Percentiles rank a stretch among this genome's conserved stretches.
Conservation (phyloP, 169 alveolate genomes). For the Cryptosporidium ubiquitum region DNA sequence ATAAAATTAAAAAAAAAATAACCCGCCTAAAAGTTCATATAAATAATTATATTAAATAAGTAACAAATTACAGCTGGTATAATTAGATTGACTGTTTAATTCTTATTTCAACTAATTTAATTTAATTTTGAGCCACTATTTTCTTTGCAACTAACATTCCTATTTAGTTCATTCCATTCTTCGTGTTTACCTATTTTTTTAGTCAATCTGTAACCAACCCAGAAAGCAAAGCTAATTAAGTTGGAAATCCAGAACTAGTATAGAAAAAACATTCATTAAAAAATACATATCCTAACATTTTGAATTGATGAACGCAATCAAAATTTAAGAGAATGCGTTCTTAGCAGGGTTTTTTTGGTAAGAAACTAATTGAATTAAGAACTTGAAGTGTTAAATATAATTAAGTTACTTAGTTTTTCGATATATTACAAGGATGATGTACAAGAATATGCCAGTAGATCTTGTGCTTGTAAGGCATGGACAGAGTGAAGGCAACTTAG, state of each 20-base stretch:
- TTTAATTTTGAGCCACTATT: not conserved
- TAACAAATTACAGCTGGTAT: not conserved
- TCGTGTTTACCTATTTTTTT: not conserved
- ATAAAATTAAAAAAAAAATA: not conserved
- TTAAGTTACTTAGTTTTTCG: not conserved
- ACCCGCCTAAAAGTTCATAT: not conserved
- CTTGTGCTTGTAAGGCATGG: constrained; percentile 81
- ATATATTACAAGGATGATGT: constrained; percentile 18
- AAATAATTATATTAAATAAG: not conserved
- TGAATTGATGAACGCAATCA: not conserved
- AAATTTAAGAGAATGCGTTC: not conserved
- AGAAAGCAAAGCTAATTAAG: not conserved
- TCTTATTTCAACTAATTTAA: too few species aligned
- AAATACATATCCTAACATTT: not conserved
- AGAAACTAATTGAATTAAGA: not conserved
- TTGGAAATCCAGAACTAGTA: not conserved
- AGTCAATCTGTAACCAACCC: not conserved
- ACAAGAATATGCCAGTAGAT: constrained; percentile 80
- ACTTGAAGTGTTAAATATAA: not conserved
- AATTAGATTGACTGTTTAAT: not conserved
- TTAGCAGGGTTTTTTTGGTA: not conserved
- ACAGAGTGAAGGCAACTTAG: constrained; percentile 80
- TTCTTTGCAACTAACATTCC: not conserved
- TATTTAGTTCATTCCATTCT: not conserved
- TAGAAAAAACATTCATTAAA: too few species aligned